Evolutionary conservation across 2,329 filamentous ascomycete genomes (phyloP), one percentile per base, ranked within the genome.

Genomic region (Nemania bipapillata): DNA sequence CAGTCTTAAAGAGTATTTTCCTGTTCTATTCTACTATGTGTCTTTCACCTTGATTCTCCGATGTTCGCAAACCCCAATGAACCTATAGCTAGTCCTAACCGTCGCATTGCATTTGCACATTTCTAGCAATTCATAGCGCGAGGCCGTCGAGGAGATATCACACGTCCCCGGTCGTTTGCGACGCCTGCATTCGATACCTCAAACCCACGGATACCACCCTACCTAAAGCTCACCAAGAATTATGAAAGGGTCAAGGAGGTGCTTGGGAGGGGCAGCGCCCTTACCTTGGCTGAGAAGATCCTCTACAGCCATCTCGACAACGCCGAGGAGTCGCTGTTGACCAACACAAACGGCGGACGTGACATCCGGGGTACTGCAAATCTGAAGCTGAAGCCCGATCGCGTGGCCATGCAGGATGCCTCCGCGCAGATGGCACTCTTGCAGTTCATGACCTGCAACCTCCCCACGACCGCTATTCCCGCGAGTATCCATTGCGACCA

Each of bases 401-500:
- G 96, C 61, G 96, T 98, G 74, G 96, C 96, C 72, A 99, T 99
- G 96, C 96, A 99, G 83, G 96, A 99, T 84, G 96, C 96, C 15
- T 97, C 93, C 32, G 96, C 96, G 5, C 96, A 99, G 84, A 99
- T 99, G 96, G 96, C 96, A 1, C 85, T 99, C 72, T 84, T 99
- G 75, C 96, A 99, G 82, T 99, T 99, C 86, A 99, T 99, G 95
- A 93, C 92, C 30, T 99, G 96, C 81, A 92, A 93, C 63, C 86
- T 99, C 62, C 92, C 91, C 30, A 89, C 89, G 68, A 97, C 96
- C 1, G 94, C 94, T 9, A 95, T 99, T 57, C 96, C 96, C 11
- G 95, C 96, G 56, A 97, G 94, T 80, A 97, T 98, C 75, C 96
- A 99, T 84, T 99, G 96, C 82, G 96, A 99, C 83, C 96, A 99